Conservation (phyloP, 441 rosid species). For the Pelargonium fulgidum region DNA sequence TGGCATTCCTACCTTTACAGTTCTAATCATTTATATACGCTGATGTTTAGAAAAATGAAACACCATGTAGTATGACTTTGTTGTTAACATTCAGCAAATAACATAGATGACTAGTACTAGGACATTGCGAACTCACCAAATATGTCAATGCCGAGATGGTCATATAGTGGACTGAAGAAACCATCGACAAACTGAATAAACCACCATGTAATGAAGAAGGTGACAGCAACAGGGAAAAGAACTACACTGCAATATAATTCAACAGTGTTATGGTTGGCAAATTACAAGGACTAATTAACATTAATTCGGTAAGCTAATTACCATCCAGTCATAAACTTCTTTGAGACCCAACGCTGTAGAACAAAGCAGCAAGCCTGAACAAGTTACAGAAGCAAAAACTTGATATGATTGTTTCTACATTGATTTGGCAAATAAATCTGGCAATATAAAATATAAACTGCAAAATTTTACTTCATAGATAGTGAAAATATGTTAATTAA, state of each 20-base stretch:
- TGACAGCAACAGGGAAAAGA: conserved; percentile 87
- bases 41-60: no score
- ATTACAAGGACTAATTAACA: neutral
- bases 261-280: conserved; percentile 19
- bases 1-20: no score
- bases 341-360: conserved; percentile 88
- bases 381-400: conserved; percentile 18
- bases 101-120: neutral
- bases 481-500: no score
- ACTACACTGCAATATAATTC: conserved; percentile 63
- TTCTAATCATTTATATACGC: no score
- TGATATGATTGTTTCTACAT: neutral
- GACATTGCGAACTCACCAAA: conserved; percentile 48
- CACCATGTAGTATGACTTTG: no score
- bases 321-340: conserved; percentile 99
- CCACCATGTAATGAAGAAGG: conserved; percentile 96
- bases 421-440: neutral
- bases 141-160: conserved; percentile 69
- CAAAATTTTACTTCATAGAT: no score
- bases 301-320: conserved; percentile 23
- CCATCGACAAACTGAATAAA: conserved; percentile 91
- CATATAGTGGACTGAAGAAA: conserved; percentile 90
- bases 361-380: conserved; percentile 81
- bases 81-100: no score
- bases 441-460: no score